Conservation (phyloP, 2,329 filamentous ascomycete species). For the Chaetomium olivaceum region DNA sequence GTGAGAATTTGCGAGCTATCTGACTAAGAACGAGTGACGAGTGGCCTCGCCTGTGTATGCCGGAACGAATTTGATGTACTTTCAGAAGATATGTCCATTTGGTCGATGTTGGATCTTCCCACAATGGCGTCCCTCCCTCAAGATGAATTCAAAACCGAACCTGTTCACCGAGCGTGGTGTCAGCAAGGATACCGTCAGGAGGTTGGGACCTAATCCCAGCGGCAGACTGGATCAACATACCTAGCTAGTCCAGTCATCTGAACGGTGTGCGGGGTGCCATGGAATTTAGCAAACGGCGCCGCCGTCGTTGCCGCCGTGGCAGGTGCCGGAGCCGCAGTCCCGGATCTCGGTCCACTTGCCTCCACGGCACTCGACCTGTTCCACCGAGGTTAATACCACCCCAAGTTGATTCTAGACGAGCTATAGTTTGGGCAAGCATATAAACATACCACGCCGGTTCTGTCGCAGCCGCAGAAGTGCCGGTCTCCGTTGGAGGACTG, state of each 20-base stretch:
- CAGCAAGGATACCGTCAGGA: neutral
- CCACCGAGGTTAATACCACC: neutral
- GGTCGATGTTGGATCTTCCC: constrained; percentile 4
- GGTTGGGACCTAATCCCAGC: neutral
- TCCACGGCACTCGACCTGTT: neutral
- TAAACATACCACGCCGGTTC: constrained; percentile 1
- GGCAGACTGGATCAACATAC: neutral
- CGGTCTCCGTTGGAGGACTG: constrained; percentile 2
- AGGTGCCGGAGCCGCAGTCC: neutral
- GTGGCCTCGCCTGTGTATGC: neutral
- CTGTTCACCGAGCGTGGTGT: neutral
- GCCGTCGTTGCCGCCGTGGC: constrained; percentile 1
- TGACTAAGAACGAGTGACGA: neutral
- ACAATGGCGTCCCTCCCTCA: neutral
- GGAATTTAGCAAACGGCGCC: neutral
- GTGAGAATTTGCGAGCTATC: neutral
- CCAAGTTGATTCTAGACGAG: neutral
- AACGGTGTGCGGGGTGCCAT: neutral
- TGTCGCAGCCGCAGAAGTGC: constrained; percentile 6
- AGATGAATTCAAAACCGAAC: neutral
- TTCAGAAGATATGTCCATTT: neutral
- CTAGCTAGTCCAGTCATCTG: neutral
- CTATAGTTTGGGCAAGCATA: neutral
- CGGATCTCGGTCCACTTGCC: constrained; percentile 2
- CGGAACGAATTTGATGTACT: neutral